Base-by-base conservation (phyloP, 768 basidiomycete species). In the Pholiota molesta region DNA sequence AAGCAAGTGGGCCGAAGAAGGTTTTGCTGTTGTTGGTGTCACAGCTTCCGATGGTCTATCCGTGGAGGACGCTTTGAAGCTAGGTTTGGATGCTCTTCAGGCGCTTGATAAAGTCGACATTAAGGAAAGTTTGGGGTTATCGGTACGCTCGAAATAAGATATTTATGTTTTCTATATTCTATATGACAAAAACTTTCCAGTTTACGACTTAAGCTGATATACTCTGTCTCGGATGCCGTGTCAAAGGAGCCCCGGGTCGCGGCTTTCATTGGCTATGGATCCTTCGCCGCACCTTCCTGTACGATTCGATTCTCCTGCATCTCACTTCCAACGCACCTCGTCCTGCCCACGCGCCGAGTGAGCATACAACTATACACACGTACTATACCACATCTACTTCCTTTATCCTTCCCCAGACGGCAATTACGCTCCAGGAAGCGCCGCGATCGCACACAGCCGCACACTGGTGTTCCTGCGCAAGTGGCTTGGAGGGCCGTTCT, bases 1-100 rank as follows among this genome's bases (percentile, higher is more conserved):
- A 1, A 74, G 74, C 66, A 85, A 84, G 72, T 84, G 82, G 82
- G 82, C 83, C 29, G 82, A 84, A 66, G 83, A 85, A 67, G 83
- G 83, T 0, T 85, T 82, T 59, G 78, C 78, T 5, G 82, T 83
- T 2, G 75, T 77, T 14, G 80, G 75, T 16, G 67, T 80, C 33
- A 74, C 75, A 6, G 37, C 66, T 28, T 63, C 63, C 3, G 66
- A 65, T 11, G 61, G 66, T 26, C 64, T 71, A 58, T 63, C 68
- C 45, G 65, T 77, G 28, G 54, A 69, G n/a, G 61, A 69, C 23
- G 64, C 68, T 54, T 63, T 83, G 45, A 70, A 71, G 42, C 70
- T 67, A 35, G 75, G 73, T 7, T 56, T 78, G n/a, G 71, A 78
- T 44, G 75, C 73, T 14, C 65, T 85, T 35, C 67, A 76, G 52